Evolutionary conservation across 176 grass and related monocot genomes (phyloP).

Genomic region (Rhynchospora breviuscula): DNA sequence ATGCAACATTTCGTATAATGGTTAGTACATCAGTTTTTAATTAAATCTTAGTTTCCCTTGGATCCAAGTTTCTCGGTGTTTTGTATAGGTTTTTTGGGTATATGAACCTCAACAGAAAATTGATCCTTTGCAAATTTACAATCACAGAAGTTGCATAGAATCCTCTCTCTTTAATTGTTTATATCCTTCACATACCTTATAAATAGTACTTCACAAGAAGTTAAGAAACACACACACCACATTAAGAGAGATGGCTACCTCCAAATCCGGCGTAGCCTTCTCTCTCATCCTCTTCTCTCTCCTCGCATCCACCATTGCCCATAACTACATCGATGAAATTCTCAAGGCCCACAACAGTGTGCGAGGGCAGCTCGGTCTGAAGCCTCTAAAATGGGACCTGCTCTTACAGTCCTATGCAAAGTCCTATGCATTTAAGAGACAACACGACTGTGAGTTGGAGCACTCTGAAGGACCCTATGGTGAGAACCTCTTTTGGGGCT

Average conservation of each 20-base stretch:
- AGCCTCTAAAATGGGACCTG: slow-evolving; percentile 21
- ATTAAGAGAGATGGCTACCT: slow-evolving; percentile 12
- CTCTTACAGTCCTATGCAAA: slow-evolving; percentile 21
- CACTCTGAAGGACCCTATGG: slow-evolving; percentile 36
- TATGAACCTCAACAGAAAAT: not conserved
- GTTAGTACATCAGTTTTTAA: not conserved
- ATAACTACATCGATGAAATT: slow-evolving; percentile 1
- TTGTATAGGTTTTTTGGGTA: not conserved
- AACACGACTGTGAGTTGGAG: slow-evolving; percentile 17
- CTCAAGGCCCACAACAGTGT: slow-evolving; percentile 20
- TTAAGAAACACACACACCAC: not conserved
- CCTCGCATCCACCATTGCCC: not conserved
- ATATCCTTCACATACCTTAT: not conserved
- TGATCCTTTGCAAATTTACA: not conserved
- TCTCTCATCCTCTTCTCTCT: slow-evolving; percentile 17
- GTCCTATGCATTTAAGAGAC: not conserved
- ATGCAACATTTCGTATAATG: not conserved
- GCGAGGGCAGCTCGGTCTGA: not conserved
- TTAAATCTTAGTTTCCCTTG: not conserved
- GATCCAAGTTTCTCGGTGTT: not conserved
- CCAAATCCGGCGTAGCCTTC: not conserved
- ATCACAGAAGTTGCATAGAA: not conserved
- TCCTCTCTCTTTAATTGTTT: not conserved
- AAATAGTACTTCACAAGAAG: not conserved
- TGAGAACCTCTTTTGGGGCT: slow-evolving; percentile 33